Base-by-base conservation (phyloP, 2,329 filamentous ascomycete genomes). In the Colletotrichum filicis region DNA sequence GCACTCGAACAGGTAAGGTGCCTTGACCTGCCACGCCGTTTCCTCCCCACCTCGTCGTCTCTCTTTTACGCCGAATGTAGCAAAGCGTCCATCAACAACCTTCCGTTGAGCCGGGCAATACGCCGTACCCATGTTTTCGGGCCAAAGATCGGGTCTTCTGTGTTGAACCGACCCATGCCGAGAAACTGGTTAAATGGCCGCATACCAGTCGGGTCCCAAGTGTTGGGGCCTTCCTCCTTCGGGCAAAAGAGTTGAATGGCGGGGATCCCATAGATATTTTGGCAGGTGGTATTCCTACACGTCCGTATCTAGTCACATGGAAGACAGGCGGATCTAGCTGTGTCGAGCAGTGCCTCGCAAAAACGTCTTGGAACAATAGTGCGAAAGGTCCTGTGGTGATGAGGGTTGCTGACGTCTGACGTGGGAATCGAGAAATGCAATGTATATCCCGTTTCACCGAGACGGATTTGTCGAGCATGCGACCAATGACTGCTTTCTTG, bases 151-250 rank as follows among this genome's bases (percentile, higher is more conserved):
- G 74, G 67, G 42, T 49, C 59, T 72, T 73, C 63, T 73, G 37
- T 16, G 35, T 73, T 65, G 53, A 67, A 57, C 68, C 72, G 74
- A 73, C 58, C 68, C 52, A 32, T 55, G 68, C 71, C 68, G 71
- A 74, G 46, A 26, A n/a, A 32, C 42, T n/a, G 60, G 49, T 9
- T 30, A 42, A 22, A 22, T 49, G 26, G 9, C 26, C 28, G 22
- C 11, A 19, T 32, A 9, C 6, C 30, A 52, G 62, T 57, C 19
- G 14, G 19, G 8, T 3, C 14, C 24, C 24, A 42, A 9, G 35
- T 9, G 7, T 24, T 19, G 42, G 3, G 19, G 42, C 42, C 42
- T 22, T 49, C 42, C 42, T 49, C 19, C 42, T 9, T 49, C 7
- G 42, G 42, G 19, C 19, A 49, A n/a, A 49, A 22, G 16, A 49